phyloP scores from a whole-genome alignment of 495 filamentous ascomycete genomes.

The Penicillium canariense region DNA sequence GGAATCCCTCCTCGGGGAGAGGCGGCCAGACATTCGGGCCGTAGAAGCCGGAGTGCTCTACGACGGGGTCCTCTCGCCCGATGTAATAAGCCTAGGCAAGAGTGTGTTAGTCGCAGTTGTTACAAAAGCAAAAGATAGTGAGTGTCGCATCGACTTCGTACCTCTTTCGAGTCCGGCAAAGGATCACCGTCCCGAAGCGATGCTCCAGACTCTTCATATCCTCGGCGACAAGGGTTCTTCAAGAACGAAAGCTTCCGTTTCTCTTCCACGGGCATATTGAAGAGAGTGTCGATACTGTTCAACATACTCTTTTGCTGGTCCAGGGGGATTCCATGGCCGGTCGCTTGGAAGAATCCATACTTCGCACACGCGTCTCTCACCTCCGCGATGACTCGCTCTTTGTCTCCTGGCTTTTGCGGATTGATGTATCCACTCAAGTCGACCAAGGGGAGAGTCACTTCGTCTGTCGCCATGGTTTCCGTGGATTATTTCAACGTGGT shows the following conservation, averaged over 20 bases:
- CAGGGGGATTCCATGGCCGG: conserved; percentile 36
- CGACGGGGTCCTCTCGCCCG: conserved; percentile 27
- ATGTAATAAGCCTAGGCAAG: conserved; percentile 34
- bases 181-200: conserved; percentile 24
- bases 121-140: background rate
- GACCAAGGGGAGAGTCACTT: background rate
- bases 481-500: too few species aligned
- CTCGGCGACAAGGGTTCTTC: conserved; percentile 32
- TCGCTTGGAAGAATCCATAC: conserved; percentile 41
- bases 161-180: conserved; percentile 41
- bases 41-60: conserved; percentile 21
- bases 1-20: conserved; percentile 38
- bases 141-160: too few species aligned
- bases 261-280: conserved; percentile 32
- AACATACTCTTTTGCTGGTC: conserved; percentile 21
- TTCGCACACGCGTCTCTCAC: conserved; percentile 30
- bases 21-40: conserved; percentile 44
- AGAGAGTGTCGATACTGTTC: conserved; percentile 22
- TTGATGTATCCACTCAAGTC: background rate
- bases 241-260: conserved; percentile 32
- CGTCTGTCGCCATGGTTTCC: background rate
- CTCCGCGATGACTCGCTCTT: conserved; percentile 24
- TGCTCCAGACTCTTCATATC: conserved; percentile 36
- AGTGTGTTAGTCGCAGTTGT: background rate
- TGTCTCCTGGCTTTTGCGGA: background rate